phyloP scores from a whole-genome alignment of 164 flowering plant species.

The Nelumbo lutea region DNA sequence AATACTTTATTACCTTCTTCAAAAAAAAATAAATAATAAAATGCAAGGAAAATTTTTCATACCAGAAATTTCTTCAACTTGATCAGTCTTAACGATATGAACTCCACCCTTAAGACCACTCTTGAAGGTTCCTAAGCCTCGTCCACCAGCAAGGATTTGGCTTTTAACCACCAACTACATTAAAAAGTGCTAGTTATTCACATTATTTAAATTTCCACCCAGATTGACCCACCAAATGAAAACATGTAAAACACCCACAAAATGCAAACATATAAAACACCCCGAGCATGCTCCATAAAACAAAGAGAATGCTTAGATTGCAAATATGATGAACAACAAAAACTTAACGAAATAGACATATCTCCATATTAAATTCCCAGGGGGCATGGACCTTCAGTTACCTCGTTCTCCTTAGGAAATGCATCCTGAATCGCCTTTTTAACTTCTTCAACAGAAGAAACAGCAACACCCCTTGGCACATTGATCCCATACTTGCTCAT shows the following conservation, averaged over 20 bases:
- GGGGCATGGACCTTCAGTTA: constrained; percentile 13
- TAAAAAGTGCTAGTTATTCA: neutral
- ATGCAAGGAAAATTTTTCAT: constrained; percentile 5
- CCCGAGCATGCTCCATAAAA: neutral
- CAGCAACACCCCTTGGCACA: constrained; percentile 87
- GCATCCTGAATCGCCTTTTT: constrained; percentile 49
- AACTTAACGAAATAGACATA: neutral
- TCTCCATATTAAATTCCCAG: neutral
- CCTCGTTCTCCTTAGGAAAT: constrained; percentile 78
- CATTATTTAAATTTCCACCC: neutral
- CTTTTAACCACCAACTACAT: constrained; percentile 93
- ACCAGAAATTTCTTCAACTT: constrained; percentile 91
- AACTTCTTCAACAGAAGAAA: constrained; percentile 61
- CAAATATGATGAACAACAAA: neutral
- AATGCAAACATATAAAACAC: neutral
- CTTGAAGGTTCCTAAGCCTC: constrained; percentile 92
- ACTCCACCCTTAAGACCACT: constrained; percentile 94
- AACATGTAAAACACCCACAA: constrained; percentile 1
- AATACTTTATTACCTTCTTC: no score
- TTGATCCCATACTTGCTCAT: constrained; percentile 89
- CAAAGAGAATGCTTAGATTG: neutral
- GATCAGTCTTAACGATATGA: constrained; percentile 75
- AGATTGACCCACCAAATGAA: neutral
- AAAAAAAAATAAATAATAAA: no score
- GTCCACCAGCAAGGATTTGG: constrained; percentile 95